Evolutionary conservation across 2,329 filamentous ascomycete genomes (phyloP), one percentile per base, ranked within the genome.

Genomic region (Monascus ruber): DNA sequence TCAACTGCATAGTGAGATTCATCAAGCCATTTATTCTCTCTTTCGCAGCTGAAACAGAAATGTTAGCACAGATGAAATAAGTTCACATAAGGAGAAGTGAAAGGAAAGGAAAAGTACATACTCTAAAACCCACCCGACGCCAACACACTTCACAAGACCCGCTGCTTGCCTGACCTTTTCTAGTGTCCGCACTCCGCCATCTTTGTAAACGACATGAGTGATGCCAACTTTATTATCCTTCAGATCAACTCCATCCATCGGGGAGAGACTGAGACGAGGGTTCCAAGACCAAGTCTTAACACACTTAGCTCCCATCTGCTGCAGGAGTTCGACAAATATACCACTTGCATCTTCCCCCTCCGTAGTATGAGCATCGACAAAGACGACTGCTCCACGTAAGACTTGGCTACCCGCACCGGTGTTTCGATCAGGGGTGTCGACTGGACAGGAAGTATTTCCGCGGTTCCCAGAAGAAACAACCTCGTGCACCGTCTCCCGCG

Each of bases 141-240:
- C 86, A 40, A 94, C 85, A 62, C 86, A 93, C 50, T 85, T 79
- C 31, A 94, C 83, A 26, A 84, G 70, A 5, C 85, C 85, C 9
- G 75, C 72, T 31, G 76, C 79, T 50, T 81, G 74, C 41, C 78
- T 72, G 5, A 89, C 81, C 62, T 87, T 93, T 55, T 93, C 81
- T 47, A 94, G 63, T 1, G 86, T 94, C 25, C 81, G 72, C 53
- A 81, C 80, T 33, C 79, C 79, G 34, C 87, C 87, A 54, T 94
- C 87, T 59, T 94, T 94, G 69, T 80, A 94, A 5, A 94, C 77
- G 5, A 94, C 83, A 54, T 94, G 87, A 0, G 86, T 94, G 51
- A 94, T 85, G 4, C 81, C 83, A 42, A 85, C 68, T 56, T 78
- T 82, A 36, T 53, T 51, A 9, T 62, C 55, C 36, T 53, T 56